Percentiles rank a stretch among this genome's conserved stretches.
Conservation (phyloP, 805 yeast species). For the Suhomyces sp. region DNA sequence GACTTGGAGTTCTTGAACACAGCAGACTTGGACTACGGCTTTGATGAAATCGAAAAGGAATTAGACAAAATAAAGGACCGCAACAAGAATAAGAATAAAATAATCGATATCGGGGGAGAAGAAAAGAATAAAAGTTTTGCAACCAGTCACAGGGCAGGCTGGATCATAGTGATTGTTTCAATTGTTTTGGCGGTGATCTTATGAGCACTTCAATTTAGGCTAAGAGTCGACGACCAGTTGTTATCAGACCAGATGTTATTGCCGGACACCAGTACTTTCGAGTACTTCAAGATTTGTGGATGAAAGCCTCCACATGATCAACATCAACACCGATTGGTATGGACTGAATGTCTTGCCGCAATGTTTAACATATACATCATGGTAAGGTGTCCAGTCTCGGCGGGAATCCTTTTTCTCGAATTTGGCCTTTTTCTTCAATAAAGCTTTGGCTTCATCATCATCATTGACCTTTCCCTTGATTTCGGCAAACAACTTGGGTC, state of each 20-base stretch:
- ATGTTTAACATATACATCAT: conserved; percentile 55
- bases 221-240: no score
- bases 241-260: no score
- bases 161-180: neutral
- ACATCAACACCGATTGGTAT: conserved; percentile 64
- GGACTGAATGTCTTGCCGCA: conserved; percentile 65
- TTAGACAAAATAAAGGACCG: conserved; percentile 30
- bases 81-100: conserved; percentile 6
- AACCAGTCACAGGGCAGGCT: neutral
- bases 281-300: conserved; percentile 54
- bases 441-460: conserved; percentile 30
- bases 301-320: conserved; percentile 71
- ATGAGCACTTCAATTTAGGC: neutral
- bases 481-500: conserved; percentile 49
- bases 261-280: conserved; percentile 4
- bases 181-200: no score
- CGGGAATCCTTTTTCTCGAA: conserved; percentile 37
- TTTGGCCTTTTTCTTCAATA: conserved; percentile 39
- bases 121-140: conserved; percentile 1
- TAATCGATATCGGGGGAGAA: conserved; percentile 34
- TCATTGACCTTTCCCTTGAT: conserved; percentile 38
- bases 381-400: conserved; percentile 65
- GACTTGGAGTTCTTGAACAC: conserved; percentile 29
- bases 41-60: conserved; percentile 39
- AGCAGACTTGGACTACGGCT: conserved; percentile 33